Conservation (phyloP, 2,329 filamentous ascomycete genomes). For the Diatrype stigma region DNA sequence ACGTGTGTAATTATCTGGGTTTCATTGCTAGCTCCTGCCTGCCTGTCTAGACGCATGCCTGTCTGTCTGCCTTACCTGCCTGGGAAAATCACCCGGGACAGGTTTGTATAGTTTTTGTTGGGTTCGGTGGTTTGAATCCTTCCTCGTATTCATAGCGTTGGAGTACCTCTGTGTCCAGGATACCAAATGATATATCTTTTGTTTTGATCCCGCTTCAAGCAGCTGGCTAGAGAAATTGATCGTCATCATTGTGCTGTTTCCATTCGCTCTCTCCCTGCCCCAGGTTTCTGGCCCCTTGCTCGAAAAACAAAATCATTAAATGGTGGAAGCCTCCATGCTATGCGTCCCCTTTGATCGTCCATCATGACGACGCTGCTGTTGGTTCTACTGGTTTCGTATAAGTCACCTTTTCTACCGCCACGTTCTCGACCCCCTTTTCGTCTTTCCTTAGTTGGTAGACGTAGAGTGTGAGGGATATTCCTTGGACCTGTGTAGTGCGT, state of each 20-base stretch:
- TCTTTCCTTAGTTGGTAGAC: constrained; percentile 85
- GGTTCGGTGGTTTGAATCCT: background rate
- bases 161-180: constrained; percentile 17
- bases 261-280: background rate
- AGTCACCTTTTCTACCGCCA: constrained; percentile 81
- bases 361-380: constrained; percentile 45
- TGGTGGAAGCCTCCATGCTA: background rate
- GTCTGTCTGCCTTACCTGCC: too few relatives aligned
- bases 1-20: background rate
- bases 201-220: background rate
- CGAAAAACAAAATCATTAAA: too few relatives aligned
- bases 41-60: too few relatives aligned
- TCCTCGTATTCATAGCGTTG: constrained; percentile 20
- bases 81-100: background rate
- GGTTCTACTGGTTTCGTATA: constrained; percentile 73
- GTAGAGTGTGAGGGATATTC: constrained; percentile 91
- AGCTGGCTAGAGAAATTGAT: background rate
- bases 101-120: background rate
- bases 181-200: constrained; percentile 13
- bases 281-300: too few relatives aligned
- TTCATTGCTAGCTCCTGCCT: too few relatives aligned
- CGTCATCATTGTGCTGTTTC: background rate
- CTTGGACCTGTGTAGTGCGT: constrained; percentile 66
- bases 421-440: constrained; percentile 70
- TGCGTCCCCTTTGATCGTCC: constrained; percentile 12